phyloP scores from a whole-genome alignment of 73 alveolate genomes.

The Paramecium sonneborni region DNA sequence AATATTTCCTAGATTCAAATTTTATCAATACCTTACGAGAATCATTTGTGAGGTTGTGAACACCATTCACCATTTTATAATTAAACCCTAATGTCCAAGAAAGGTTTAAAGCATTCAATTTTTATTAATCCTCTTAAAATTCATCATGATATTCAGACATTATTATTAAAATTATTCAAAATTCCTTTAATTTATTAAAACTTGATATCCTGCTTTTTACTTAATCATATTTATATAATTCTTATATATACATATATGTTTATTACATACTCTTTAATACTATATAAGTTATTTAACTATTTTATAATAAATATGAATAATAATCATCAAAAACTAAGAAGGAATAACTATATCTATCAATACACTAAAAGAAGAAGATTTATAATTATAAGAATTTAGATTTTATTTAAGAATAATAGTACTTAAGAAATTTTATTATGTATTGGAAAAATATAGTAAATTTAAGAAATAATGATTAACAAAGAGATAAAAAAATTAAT shows the following conservation, averaged over 20 bases:
- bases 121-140: background rate
- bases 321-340: too few relatives aligned
- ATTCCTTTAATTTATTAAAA: background rate
- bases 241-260: too few relatives aligned
- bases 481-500: background rate
- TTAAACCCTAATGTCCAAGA: constrained; percentile 92
- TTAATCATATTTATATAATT: too few relatives aligned
- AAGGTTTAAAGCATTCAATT: constrained; percentile 68
- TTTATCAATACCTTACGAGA: constrained; percentile 64
- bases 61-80: constrained; percentile 89
- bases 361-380: too few relatives aligned
- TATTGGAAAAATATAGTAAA: too few relatives aligned
- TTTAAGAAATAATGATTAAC: background rate
- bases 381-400: background rate
- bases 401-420: background rate
- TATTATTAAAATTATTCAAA: background rate
- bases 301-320: too few relatives aligned
- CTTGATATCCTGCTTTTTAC: background rate
- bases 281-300: too few relatives aligned
- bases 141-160: background rate
- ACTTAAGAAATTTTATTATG: background rate
- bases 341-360: too few relatives aligned
- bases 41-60: constrained; percentile 92
- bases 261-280: too few relatives aligned
- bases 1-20: constrained; percentile 86